Conservation (phyloP, 352 stramenopile species). For the Pythium dissotocum region DNA sequence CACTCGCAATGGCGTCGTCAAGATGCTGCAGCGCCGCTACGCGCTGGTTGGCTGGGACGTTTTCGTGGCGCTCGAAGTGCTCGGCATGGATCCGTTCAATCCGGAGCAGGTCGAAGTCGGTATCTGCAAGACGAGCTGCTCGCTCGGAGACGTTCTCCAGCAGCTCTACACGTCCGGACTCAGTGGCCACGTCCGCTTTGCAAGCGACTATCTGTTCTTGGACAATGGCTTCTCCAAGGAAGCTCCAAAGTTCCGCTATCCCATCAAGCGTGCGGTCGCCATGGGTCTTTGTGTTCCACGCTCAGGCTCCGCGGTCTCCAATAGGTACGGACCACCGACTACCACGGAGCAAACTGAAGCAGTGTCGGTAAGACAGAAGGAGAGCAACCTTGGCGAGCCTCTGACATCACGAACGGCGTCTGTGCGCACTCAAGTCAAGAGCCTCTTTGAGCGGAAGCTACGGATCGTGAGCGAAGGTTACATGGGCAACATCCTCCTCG, state of each 20-base stretch:
- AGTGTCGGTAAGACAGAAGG: not conserved
- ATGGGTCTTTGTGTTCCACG: conserved; percentile 5
- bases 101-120: conserved; percentile 25
- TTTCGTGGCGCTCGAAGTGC: conserved; percentile 34
- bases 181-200: conserved; percentile 36
- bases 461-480: conserved; percentile 7
- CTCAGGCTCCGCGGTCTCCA: not conserved
- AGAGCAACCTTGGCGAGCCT: too few species aligned
- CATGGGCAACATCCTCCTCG: conserved; percentile 2
- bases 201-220: conserved; percentile 40
- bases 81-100: conserved; percentile 43
- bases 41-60: conserved; percentile 47
- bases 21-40: conserved; percentile 39
- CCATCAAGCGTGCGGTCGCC: conserved; percentile 3
- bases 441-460: conserved; percentile 14
- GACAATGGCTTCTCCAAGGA: conserved; percentile 25
- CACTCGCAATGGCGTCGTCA: conserved; percentile 33
- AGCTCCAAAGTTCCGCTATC: not conserved
- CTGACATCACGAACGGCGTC: too few species aligned
- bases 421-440: conserved; percentile 5
- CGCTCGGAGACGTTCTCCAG: conserved; percentile 38
- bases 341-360: not conserved
- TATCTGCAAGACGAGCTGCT: conserved; percentile 31
- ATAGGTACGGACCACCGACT: not conserved
- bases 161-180: conserved; percentile 42